Evolutionary conservation across 2,329 filamentous ascomycete genomes (phyloP), one percentile per base, ranked within the genome.

Genomic region (Pseudogymnoascus sp.): DNA sequence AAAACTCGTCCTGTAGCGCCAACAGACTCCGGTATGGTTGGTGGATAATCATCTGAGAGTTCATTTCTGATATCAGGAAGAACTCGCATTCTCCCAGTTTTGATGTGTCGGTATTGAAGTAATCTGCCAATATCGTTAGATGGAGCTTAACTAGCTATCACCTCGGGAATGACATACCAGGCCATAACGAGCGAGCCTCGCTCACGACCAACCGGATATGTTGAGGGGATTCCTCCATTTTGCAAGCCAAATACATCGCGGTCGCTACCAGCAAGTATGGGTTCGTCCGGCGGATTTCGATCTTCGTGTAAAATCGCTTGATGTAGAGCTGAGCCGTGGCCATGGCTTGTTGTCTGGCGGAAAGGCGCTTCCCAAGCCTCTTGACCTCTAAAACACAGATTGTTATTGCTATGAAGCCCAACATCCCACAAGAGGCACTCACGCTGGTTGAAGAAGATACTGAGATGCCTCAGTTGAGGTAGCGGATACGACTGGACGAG

Each of bases 141-240:
- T 5, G 1, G 7, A 60, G 57, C 62, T 64, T 61, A 60, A 57
- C 48, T 37, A 59, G 38, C 28, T 65, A 67, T 58, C 67, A 5
- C 30, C 41, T 12, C 23, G 4, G 2, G n/a, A 12, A 18, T 52
- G 3, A 48, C 15, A 65, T 76, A 83, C 83, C 82, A 68, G 89
- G 86, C 90, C 90, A 96, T 62, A 95, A 80, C 61, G 87, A 83
- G 33, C 90, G 85, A 3, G 92, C 90, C 72, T 99, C 94, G 52
- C 84, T 86, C 9, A 94, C 86, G 61, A 99, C 86, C 64, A 95
- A 82, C 28, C 94, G 84, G 68, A 99, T 97, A 72, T 99, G 94
- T 72, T 97, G 92, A 2, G 94, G 94, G 57, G 86, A 92, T 73
- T 99, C 94, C 73, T 99, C 94, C 84, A 95, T 96, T 75, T 99